Conservation (phyloP, 495 filamentous ascomycete genomes). For the Aspergillus egyptiacus region DNA sequence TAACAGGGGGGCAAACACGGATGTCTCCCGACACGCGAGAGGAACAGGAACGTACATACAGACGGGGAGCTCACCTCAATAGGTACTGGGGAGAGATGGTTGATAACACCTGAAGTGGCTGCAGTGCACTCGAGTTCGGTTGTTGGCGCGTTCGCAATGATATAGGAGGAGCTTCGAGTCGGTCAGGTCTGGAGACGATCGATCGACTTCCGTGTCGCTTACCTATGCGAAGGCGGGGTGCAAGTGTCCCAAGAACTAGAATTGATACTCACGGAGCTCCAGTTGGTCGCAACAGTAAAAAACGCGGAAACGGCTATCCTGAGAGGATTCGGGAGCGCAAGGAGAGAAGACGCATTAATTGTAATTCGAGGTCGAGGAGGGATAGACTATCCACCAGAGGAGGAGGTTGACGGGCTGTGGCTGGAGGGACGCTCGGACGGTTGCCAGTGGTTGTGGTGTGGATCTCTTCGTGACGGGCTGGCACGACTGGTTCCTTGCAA, state of each 20-base stretch:
- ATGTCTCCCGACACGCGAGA: conserved; percentile 10
- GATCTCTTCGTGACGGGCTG: conserved; percentile 8
- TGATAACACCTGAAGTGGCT: conserved; percentile 10
- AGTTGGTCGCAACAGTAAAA: conserved; percentile 4
- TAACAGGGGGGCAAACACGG: conserved; percentile 11
- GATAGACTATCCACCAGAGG: conserved; percentile 9
- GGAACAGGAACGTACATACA: conserved; percentile 18
- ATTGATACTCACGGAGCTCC: conserved; percentile 8
- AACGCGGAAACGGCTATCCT: neutral
- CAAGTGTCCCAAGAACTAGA: conserved; percentile 16
- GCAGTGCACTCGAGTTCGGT: conserved; percentile 10
- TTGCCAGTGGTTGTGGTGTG: conserved; percentile 14
- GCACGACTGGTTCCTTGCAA: neutral
- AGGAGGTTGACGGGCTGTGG: conserved; percentile 11
- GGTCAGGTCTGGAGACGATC: conserved; percentile 32
- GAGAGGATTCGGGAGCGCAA: neutral
- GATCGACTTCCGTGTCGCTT: conserved; percentile 44
- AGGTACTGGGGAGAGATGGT: conserved; percentile 7
- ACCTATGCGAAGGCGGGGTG: conserved; percentile 27
- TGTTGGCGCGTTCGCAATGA: conserved; percentile 25
- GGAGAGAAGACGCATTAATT: neutral
- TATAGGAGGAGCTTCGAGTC: conserved; percentile 26
- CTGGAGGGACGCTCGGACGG: conserved; percentile 22
- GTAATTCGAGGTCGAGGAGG: neutral
- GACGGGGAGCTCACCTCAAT: conserved; percentile 16